Conservation (phyloP, 2,329 filamentous ascomycete genomes). For the Aspergillus sp. region DNA sequence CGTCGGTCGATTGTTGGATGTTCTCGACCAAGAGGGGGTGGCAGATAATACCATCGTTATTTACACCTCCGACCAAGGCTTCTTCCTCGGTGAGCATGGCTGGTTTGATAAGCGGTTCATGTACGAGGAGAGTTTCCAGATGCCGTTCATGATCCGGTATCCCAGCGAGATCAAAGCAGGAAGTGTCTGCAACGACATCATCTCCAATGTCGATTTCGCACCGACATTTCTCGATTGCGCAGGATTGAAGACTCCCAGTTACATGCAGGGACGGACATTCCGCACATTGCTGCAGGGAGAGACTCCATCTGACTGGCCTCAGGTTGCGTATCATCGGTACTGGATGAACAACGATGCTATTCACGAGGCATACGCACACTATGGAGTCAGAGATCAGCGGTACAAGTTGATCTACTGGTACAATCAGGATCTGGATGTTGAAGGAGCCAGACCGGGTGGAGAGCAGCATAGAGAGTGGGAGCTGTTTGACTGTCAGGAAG, state of each 20-base stretch:
- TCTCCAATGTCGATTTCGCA: conserved; percentile 54
- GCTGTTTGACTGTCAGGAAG: conserved; percentile 49
- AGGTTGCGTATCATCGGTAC: conserved; percentile 52
- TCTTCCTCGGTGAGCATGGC: conserved; percentile 54
- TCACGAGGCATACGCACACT: conserved; percentile 49
- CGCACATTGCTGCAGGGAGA: conserved; percentile 30
- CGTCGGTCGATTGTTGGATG: conserved; percentile 46
- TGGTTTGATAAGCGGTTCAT: conserved; percentile 58
- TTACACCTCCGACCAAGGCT: conserved; percentile 54
- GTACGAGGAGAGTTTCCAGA: conserved; percentile 55
- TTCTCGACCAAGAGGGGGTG: conserved; percentile 39
- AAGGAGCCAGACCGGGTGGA: conserved; percentile 37
- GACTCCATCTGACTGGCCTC: conserved; percentile 44
- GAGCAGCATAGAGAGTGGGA: conserved; percentile 48
- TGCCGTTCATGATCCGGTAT: conserved; percentile 50
- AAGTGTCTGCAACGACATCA: conserved; percentile 43
- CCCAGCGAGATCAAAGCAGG: conserved; percentile 38
- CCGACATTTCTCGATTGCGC: conserved; percentile 48
- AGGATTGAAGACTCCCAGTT: conserved; percentile 36
- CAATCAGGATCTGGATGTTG: conserved; percentile 44
- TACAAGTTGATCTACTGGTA: conserved; percentile 58
- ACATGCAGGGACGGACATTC: conserved; percentile 51
- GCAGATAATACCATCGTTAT: conserved; percentile 46
- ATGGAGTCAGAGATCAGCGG: conserved; percentile 47
- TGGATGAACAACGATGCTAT: conserved; percentile 53